phyloP scores from a whole-genome alignment of 148 eudicot species.

The Drosera capensis region DNA sequence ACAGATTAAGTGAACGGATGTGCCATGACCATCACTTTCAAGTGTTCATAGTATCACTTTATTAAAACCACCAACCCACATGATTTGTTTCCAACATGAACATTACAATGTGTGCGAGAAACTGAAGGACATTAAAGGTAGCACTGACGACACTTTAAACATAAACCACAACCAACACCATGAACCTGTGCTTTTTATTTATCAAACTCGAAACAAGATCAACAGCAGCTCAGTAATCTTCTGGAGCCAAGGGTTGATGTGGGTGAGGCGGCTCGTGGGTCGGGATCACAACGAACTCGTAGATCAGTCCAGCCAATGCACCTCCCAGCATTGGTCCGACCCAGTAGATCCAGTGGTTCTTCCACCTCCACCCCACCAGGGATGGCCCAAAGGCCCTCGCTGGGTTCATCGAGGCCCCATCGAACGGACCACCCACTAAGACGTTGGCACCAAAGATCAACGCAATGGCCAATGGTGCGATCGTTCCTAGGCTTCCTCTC shows the following conservation, averaged over 20 bases:
- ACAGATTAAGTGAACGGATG: too few species aligned
- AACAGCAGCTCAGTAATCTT: slow-evolving; percentile 4
- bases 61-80: too few species aligned
- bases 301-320: slow-evolving; percentile 8
- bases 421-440: slow-evolving; percentile 9
- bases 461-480: slow-evolving; percentile 10
- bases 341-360: slow-evolving; percentile 11
- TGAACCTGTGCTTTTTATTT: too few species aligned
- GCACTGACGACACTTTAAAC: too few species aligned
- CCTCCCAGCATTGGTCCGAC: slow-evolving; percentile 10
- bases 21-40: too few species aligned
- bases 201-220: slow-evolving; percentile 1
- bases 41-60: too few species aligned
- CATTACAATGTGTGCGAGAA: too few species aligned
- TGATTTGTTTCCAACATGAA: too few species aligned
- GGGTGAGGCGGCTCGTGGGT: neutral
- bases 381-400: slow-evolving; percentile 13
- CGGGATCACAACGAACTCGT: slow-evolving; percentile 11
- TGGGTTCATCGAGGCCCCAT: slow-evolving; percentile 13
- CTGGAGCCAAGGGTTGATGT: slow-evolving; percentile 13
- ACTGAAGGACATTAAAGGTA: too few species aligned
- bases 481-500: slow-evolving; percentile 12
- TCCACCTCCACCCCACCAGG: slow-evolving; percentile 11
- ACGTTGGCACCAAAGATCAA: slow-evolving; percentile 6
- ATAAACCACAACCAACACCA: too few species aligned